Evolutionary conservation across 805 yeast genomes (phyloP), one percentile per base, ranked within the genome.

Genomic region (Candida koratica): DNA sequence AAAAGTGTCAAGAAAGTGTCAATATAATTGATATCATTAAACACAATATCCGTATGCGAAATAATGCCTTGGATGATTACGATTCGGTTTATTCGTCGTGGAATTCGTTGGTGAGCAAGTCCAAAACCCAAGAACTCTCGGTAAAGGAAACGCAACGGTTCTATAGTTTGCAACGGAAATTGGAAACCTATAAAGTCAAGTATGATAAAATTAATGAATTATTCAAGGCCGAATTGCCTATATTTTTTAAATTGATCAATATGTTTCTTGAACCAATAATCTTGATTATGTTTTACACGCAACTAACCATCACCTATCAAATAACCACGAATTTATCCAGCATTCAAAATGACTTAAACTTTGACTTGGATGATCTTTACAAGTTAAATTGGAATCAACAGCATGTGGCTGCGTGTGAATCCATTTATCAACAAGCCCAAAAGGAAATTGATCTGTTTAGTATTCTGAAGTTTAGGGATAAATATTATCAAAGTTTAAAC

Each of bases 181-280:
- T 58, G 16, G 55, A 47, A 4, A 53, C 37, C 1, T 35, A 34
- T 11, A 52, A 51, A 25, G 37, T 25, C 2, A 43, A 43, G 32
- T 73, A 67, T 45, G 65, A 67, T 2, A 32, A 41, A 8, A 42
- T 63, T 23, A 72, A 75, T 47, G 42, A 47, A 4, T 34, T 44
- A 3, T 55, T 77, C 41, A 72, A 73, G 38, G 39, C 38, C 19
- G 82, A 76, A 27, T 46, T 78, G 1, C 80, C 81, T 0, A 32
- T 41, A 3, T 69, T 74, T 32, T 58, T 69, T 37, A 38, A 52
- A 5, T 49, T 68, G 8, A 51, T 67, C 0, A 39, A 53, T 3
- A 31, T 46, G 10, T 47, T 68, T 16, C 47, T 66, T 25, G 48
- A 51, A 17, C 35, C 39, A 3, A 14, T 42, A 8, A 11, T 17